phyloP scores from a whole-genome alignment of 208 protist species.

The Trypanosoma conorhini region DNA sequence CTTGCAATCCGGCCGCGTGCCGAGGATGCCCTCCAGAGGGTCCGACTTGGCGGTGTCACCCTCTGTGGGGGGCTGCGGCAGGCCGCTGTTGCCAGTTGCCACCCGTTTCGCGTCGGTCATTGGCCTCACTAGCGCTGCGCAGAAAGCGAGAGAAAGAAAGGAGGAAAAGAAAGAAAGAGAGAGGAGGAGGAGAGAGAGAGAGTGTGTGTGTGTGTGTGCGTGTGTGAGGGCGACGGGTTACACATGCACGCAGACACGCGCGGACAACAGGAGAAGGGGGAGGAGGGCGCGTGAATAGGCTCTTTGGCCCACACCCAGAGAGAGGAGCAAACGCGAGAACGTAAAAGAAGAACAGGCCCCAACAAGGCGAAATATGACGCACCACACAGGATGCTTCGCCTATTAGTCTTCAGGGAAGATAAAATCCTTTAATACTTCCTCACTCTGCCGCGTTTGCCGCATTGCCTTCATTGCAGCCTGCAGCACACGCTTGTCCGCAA shows the following conservation, averaged over 20 bases:
- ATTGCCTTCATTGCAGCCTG: constrained; percentile 29
- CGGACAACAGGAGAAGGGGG: no score
- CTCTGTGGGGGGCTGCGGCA: constrained; percentile 57
- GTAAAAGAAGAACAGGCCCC: constrained; percentile 16
- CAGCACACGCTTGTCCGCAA: constrained; percentile 44
- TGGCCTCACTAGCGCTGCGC: neutral
- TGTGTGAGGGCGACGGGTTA: no score
- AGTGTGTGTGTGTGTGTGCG: neutral
- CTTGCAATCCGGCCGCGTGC: constrained; percentile 54
- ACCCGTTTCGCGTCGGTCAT: constrained; percentile 46
- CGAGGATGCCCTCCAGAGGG: constrained; percentile 75
- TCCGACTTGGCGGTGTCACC: constrained; percentile 37
- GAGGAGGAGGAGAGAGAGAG: constrained; percentile 2
- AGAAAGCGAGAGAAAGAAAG: constrained; percentile 18
- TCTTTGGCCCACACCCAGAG: neutral
- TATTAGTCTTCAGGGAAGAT: neutral
- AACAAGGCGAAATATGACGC: neutral
- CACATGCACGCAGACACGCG: constrained; percentile 11
- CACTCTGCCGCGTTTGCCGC: neutral
- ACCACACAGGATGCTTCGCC: neutral
- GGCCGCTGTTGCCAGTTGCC: constrained; percentile 40
- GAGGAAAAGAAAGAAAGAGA: constrained; percentile 13
- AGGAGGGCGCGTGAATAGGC: no score
- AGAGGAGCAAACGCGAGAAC: constrained; percentile 3
- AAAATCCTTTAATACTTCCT: constrained; percentile 1